Evolutionary conservation across 2,329 filamentous ascomycete species (phyloP), one percentile per base, ranked within the genome.

Genomic region (Ceratocystis huliohia): DNA sequence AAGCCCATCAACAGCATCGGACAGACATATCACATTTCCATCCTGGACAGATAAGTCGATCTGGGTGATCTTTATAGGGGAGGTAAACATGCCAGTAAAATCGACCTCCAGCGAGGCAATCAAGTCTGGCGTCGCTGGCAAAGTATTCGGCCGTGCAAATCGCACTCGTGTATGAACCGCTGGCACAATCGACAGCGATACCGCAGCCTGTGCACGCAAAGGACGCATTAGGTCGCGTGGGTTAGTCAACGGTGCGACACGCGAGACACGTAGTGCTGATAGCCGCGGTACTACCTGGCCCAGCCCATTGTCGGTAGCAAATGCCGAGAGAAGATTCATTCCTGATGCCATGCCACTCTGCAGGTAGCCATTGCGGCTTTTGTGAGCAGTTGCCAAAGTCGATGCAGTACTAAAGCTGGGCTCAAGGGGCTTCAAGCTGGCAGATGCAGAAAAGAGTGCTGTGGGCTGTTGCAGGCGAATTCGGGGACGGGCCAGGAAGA

Each of bases 271-370:
- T 68, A 88, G 79, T 4, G 89, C 88, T 8, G 88, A 91, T 1
- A 94, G 78, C 37, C 83, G 82, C 61, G 89, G 87, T 70, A 81
- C 80, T 30, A 84, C 76, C 45, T 85, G 84, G 17, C 77, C 78
- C 20, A 91, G 77, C 30, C 80, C 81, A 25, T 85, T 82, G 72
- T 91, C 88, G 69, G 79, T 79, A 64, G 81, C 80, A 68, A 93
- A 88, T 2, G 89, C 82, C 72, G 89, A 86, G 15, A 94, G 82
- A n/a, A 93, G 78, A 73, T 93, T 94, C 69, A 89, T 79, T 1
- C 88, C 86, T 5, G 86, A 82, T 0, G 89, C 85, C 30, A 86
- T 76, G 67, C 85, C 83, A 72, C 86, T 89, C 45, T 83, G 82
- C 41, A 93, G 79, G 72, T 90, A 91, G 8, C 76, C 74, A 46